These are phyloP conservation scores for Solanum piurae DNA, from an alignment of 257 asterid species.

Conservation along the genomic window DNA sequence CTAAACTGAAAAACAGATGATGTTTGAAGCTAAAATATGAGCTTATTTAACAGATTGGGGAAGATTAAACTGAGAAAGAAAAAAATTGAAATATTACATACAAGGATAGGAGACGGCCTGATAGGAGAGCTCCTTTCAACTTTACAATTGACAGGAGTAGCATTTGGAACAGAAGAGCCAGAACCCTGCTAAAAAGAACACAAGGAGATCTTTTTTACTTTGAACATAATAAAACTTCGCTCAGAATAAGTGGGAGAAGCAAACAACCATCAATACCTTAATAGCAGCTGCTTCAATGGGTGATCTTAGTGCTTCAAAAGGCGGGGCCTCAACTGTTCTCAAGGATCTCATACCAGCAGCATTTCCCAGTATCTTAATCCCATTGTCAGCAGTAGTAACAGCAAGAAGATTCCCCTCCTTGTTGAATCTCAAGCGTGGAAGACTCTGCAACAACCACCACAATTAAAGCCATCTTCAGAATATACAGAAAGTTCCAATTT, in stretches of 20 bases:
- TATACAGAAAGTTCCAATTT: neutral
- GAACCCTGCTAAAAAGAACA: slow-evolving; percentile 50
- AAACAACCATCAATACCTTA: slow-evolving; percentile 39
- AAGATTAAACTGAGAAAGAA: neutral
- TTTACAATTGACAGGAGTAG: slow-evolving; percentile 66
- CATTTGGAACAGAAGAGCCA: slow-evolving; percentile 65
- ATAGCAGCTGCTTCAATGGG: slow-evolving; percentile 71
- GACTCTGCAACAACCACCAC: slow-evolving; percentile 35
- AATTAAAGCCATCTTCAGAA: neutral
- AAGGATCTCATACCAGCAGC: slow-evolving; percentile 74
- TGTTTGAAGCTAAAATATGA: neutral
- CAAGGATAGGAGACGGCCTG: slow-evolving; percentile 77
- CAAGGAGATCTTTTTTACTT: neutral
- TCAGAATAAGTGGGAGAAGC: neutral
- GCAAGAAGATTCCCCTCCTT: slow-evolving; percentile 97
- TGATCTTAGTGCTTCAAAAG: slow-evolving; percentile 73
- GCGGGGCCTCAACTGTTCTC: slow-evolving; percentile 57
- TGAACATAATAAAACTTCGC: neutral
- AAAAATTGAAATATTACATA: slow-evolving; percentile 25
- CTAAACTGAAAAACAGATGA: neutral
- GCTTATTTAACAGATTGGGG: neutral
- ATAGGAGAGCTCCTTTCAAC: slow-evolving; percentile 97
- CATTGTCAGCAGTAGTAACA: slow-evolving; percentile 81
- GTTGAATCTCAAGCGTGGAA: slow-evolving; percentile 88
- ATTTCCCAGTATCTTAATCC: slow-evolving; percentile 83